A percentile compares a stretch with the other conserved stretches of the same genome.
Conservation (phyloP, 176 grass and related monocot genomes). For the Thinopyrum elongatum region DNA sequence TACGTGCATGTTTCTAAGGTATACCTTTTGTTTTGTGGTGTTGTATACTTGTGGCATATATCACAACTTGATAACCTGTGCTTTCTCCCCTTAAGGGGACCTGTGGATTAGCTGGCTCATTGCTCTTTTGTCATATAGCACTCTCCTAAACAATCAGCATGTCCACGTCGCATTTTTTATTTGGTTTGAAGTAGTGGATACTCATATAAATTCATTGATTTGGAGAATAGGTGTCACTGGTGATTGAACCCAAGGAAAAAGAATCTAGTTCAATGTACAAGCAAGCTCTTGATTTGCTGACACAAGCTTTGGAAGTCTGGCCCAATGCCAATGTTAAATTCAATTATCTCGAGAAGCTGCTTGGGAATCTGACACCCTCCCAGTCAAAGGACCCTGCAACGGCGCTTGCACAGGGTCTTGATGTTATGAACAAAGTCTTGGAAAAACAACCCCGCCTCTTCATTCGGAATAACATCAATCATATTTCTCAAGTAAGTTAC, state of each 20-base stretch:
- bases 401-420: slow-evolving; percentile 92
- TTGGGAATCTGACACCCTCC: slow-evolving; percentile 78
- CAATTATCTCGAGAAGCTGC: slow-evolving; percentile 97
- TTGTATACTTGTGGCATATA: background rate
- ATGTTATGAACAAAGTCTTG: slow-evolving; percentile 99
- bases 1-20: background rate
- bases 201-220: slow-evolving; percentile 31
- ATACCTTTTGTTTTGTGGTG: background rate
- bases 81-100: background rate
- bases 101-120: background rate
- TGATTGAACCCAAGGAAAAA: slow-evolving; percentile 97
- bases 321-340: slow-evolving; percentile 99
- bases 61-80: background rate
- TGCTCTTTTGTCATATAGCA: background rate
- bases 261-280: slow-evolving; percentile 95
- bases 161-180: background rate
- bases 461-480: slow-evolving; percentile 97
- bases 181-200: background rate
- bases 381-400: slow-evolving; percentile 97
- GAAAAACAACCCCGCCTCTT: slow-evolving; percentile 97
- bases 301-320: slow-evolving; percentile 96
- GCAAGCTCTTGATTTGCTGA: slow-evolving; percentile 92
- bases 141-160: slow-evolving; percentile 1
- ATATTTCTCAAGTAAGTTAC: slow-evolving; percentile 86
- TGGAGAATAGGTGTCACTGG: slow-evolving; percentile 73